Base-by-base conservation (phyloP, 768 basidiomycete genomes). In the Suillus occidentalis region DNA sequence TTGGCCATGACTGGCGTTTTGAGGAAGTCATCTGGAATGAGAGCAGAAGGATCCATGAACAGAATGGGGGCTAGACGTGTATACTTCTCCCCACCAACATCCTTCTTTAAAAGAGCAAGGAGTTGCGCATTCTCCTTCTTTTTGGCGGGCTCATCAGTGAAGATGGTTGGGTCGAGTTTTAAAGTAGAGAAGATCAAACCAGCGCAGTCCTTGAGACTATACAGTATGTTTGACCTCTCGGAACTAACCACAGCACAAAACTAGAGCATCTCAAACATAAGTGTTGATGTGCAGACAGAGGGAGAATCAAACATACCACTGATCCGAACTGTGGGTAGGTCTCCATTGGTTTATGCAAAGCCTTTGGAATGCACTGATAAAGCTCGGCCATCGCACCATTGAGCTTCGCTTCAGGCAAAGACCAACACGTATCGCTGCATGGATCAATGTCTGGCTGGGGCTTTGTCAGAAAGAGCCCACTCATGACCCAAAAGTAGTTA, bases 401-500 rank as follows among this genome's bases (percentile, higher is more conserved):
- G 31, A 43, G 25, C 22, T 60, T 60, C 3, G 39, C 28, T 28
- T 60, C 59, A 60, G 36, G 28, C 5, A 20, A 40, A 43, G 25
- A 43, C 34, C 40, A 60, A 25, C 18, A 10, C 10, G 39, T 14
- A 18, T 39, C 22, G 4, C 40, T 60, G 59, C 14, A 5, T 20
- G 43, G 25, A 60, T 60, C 59, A 43, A 60, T 7, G 39, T 60
- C 18, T 18, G 59, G 59, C 39, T 56, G 36, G 14, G 53, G 53
- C 6, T 0, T 16, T 25, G 31, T 25, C 0, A 31, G 65, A 62
- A 63, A 66, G 25, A 66, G 50, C 12, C 56, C 45, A 13, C 34
- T 28, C 16, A 43, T 45, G 40, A 66, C 47, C 61, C 56, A 66
- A 42, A 63, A 57, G 28, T 50, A 34, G 14, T 63, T 55, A 3